phyloP scores from a whole-genome alignment of 305 asterid species.

The Fraxinus nigra region DNA sequence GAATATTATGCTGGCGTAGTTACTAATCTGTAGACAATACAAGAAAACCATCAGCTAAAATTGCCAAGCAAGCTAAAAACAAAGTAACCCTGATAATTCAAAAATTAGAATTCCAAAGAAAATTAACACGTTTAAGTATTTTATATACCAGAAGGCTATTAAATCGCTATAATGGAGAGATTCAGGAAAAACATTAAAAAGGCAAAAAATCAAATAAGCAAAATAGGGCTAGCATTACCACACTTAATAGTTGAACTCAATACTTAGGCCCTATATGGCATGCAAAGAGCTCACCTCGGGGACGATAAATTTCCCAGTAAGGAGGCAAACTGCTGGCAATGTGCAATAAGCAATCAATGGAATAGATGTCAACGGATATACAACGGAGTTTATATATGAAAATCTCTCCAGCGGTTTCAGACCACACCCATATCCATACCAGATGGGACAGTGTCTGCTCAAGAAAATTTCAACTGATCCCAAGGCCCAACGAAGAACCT shows the following conservation, averaged over 20 bases:
- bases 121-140: neutral
- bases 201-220: neutral
- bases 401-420: constrained; percentile 89
- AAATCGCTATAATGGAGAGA: neutral
- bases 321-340: constrained; percentile 89
- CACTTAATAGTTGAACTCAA: neutral
- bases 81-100: neutral
- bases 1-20: constrained; percentile 83
- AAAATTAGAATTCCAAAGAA: neutral
- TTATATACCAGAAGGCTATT: neutral
- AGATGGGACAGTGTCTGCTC: constrained; percentile 94
- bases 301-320: constrained; percentile 84
- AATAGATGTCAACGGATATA: constrained; percentile 82
- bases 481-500: constrained; percentile 96
- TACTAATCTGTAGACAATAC: constrained; percentile 62
- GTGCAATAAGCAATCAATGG: constrained; percentile 85
- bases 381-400: constrained; percentile 80
- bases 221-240: neutral
- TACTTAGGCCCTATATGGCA: neutral
- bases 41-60: constrained; percentile 3
- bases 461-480: constrained; percentile 88
- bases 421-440: constrained; percentile 95
- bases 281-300: constrained; percentile 60
- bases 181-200: neutral
- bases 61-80: neutral